Evolutionary conservation across 2,329 filamentous ascomycete genomes (phyloP), one percentile per base, ranked within the genome.

Genomic region (Botryotinia narcissicola): DNA sequence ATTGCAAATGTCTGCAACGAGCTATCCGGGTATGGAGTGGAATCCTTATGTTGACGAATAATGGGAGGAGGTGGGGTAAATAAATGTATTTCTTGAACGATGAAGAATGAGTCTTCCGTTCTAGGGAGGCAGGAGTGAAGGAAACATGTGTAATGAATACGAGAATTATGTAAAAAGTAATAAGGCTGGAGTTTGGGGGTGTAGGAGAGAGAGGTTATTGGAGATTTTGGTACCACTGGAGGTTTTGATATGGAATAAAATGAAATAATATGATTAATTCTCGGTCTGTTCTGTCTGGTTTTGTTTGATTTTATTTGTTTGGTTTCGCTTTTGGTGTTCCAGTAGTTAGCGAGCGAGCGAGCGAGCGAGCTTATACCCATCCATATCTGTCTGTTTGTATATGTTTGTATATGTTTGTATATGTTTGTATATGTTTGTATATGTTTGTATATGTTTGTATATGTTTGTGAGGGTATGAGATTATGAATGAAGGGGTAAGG

Each of bases 21-120:
- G 87, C 79, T 93, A 92, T 80, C 91, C 91, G 0, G 91, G 91
- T 0, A 89, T 92, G 82, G 90, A 92, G 80, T 93, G 91, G 72
- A 71, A 73, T 48, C 72, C 72, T 32, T 73, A 71, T 42, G 48
- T 25, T 25, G n/a, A 35, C 2, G 29, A 35, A n/a, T 67, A 29
- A 20, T 42, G 3, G 40, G 2, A 7, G 42, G 32, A 12, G 18
- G 42, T 35, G 32, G 6, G 42, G 51, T 37, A 25, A 42, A n/a
- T 51, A 32, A 48, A 32, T 10, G 40, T 29, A 29, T 14, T 54
- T 54, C 5, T 4, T 3, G 29, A 4, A n/a, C 7, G 6, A 40
- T n/a, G 40, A 16, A 0, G 16, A 42, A 14, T 37, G 37, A 22
- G 10, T 7, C 22, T 29, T 10, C 12, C 14, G 16, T 16, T 18